Evolutionary conservation across 108 stramenopile genomes (phyloP).

Genomic region (Cyclotella cryptica): DNA sequence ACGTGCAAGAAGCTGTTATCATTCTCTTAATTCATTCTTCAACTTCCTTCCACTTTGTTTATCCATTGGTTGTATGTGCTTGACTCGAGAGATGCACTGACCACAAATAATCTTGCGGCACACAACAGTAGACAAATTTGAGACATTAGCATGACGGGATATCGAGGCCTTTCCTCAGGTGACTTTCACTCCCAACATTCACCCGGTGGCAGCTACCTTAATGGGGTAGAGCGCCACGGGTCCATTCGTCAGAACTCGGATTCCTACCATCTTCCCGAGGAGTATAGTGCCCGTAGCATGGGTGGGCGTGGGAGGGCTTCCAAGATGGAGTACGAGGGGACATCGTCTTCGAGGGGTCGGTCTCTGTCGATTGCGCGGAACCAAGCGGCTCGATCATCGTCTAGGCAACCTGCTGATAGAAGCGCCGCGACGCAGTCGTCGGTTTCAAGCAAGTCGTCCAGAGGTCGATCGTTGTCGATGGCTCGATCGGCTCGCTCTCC

Average conservation of each 20-base stretch:
- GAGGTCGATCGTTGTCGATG: constrained; percentile 9
- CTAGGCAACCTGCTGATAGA: constrained; percentile 8
- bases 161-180: neutral
- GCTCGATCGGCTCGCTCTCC: constrained; percentile 1
- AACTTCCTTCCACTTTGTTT: no score
- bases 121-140: neutral
- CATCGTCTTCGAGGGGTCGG: constrained; percentile 7
- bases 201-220: neutral
- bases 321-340: neutral
- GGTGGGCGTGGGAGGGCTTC: neutral
- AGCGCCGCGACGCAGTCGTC: neutral
- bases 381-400: neutral
- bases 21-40: no score
- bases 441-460: neutral
- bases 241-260: constrained; percentile 1
- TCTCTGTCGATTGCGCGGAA: constrained; percentile 5
- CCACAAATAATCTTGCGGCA: neutral
- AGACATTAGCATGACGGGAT: neutral
- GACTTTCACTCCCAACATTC: neutral
- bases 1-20: no score
- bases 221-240: neutral
- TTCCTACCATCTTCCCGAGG: neutral
- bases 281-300: neutral
- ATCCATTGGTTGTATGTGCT: neutral
- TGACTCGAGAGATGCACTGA: neutral